Evolutionary conservation across 176 grass and related monocot species (phyloP).

Genomic region (Hsuehochloa calcarea): DNA sequence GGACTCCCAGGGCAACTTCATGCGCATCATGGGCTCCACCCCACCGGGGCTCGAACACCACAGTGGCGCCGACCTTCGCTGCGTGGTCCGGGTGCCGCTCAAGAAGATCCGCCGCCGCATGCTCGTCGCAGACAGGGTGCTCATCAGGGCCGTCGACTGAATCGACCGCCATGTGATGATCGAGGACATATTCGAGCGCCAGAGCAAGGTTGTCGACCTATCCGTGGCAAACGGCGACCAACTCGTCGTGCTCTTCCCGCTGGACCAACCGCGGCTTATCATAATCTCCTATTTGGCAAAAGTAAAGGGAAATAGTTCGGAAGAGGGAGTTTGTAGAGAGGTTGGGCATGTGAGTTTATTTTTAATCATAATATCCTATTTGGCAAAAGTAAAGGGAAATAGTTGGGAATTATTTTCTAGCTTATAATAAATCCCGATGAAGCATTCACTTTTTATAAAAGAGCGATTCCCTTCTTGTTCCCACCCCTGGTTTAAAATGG

Average conservation of each 20-base stretch:
- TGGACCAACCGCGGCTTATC: slow-evolving; percentile 74
- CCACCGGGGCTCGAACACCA: slow-evolving; percentile 38
- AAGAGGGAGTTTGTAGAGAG: too few relatives aligned
- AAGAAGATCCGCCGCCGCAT: slow-evolving; percentile 93
- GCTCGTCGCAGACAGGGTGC: too few relatives aligned
- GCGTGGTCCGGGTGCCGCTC: slow-evolving; percentile 78
- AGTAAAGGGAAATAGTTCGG: too few relatives aligned
- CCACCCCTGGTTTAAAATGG: too few relatives aligned
- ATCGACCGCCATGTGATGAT: slow-evolving; percentile 64
- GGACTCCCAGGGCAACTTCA: slow-evolving; percentile 87
- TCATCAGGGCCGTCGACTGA: slow-evolving; percentile 76
- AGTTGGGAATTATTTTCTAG: too few relatives aligned
- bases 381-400: too few relatives aligned
- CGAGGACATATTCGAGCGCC: slow-evolving; percentile 79
- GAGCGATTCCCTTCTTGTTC: too few relatives aligned
- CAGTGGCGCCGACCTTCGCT: slow-evolving; percentile 64
- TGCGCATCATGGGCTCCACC: slow-evolving; percentile 69
- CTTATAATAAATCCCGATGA: too few relatives aligned
- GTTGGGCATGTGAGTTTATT: too few relatives aligned
- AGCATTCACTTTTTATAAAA: too few relatives aligned
- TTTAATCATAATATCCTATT: too few relatives aligned
- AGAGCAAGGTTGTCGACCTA: slow-evolving; percentile 60
- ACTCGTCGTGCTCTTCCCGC: slow-evolving; percentile 73
- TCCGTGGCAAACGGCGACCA: slow-evolving; percentile 81
- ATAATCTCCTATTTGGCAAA: too few relatives aligned